Conservation (phyloP, 129 eudicot genomes). For the Gnaphalium uliginosum region DNA sequence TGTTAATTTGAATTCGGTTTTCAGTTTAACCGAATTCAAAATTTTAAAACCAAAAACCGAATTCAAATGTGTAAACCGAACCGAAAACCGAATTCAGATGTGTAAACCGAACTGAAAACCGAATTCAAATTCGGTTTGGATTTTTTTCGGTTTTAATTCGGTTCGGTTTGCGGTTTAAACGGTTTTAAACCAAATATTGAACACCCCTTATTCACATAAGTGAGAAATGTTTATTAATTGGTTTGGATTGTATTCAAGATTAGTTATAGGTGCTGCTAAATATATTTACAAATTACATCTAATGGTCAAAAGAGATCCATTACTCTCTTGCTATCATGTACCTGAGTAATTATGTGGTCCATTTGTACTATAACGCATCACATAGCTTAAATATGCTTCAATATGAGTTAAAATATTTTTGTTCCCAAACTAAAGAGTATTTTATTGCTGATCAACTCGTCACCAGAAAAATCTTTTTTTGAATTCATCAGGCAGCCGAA, state of each 20-base stretch:
- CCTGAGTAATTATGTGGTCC: not conserved
- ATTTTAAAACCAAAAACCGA: too few relatives aligned
- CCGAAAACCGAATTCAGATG: too few relatives aligned
- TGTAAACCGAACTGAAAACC: too few relatives aligned
- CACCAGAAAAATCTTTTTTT: not conserved
- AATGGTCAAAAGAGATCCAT: not conserved
- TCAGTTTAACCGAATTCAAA: too few relatives aligned
- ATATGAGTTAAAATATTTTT: not conserved
- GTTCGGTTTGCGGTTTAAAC: too few relatives aligned
- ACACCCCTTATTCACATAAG: not conserved
- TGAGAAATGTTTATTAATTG: not conserved
- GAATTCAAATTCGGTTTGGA: too few relatives aligned
- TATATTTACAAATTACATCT: slow-evolving; percentile 4
- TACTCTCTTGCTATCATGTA: slow-evolving; percentile 4
- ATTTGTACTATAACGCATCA: not conserved
- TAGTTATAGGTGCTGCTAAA: slow-evolving; percentile 4
- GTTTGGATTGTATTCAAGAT: slow-evolving; percentile 14
- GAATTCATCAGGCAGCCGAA: slow-evolving; percentile 78
- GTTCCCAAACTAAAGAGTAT: not conserved
- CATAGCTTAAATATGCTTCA: not conserved
- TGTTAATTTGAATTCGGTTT: too few relatives aligned
- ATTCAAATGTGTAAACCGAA: too few relatives aligned
- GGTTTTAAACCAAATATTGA: too few relatives aligned
- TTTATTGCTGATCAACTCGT: not conserved
- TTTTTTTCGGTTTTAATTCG: too few relatives aligned